Percentiles rank a stretch among this genome's conserved stretches.
Evolutionary conservation across 257 asterid species (phyloP).

Genomic region (Capsicum chinense): DNA sequence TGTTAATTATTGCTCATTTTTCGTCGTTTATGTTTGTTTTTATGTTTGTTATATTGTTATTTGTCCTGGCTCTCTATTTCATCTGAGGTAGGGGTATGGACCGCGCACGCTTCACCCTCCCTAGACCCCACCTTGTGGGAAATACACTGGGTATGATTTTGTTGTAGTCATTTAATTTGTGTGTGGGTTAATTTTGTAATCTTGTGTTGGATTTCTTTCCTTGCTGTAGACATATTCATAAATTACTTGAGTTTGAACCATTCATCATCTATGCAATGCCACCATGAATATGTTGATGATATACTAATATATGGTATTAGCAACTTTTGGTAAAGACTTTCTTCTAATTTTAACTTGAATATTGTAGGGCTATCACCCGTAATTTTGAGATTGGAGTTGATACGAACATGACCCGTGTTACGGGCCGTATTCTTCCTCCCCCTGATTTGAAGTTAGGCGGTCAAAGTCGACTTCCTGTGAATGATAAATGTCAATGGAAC

Average conservation of each 20-base stretch:
- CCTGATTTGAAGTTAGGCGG: slow-evolving; percentile 61
- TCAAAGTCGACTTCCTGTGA: slow-evolving; percentile 45
- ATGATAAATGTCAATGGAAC: slow-evolving; percentile 65
- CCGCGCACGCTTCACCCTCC: no score
- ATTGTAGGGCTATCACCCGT: slow-evolving; percentile 41
- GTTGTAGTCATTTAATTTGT: neutral
- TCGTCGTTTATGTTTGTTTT: neutral
- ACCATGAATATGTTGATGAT: neutral
- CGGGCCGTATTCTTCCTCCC: slow-evolving; percentile 66
- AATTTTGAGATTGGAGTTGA: slow-evolving; percentile 52
- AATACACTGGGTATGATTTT: no score
- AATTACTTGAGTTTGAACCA: neutral
- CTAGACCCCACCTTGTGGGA: no score
- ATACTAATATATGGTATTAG: neutral
- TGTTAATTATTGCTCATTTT: neutral
- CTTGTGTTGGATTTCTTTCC: neutral
- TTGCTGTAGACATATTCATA: neutral
- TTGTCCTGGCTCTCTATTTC: no score
- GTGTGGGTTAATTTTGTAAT: neutral
- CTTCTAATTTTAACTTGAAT: neutral
- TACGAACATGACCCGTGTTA: slow-evolving; percentile 53
- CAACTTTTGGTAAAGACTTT: neutral
- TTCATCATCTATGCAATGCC: neutral
- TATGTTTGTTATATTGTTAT: no score
- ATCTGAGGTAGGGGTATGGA: no score